A percentile compares a stretch with the other conserved stretches of the same genome.
phyloP scores from a whole-genome alignment of 2,329 filamentous ascomycete species.

The Penicillium hordei region DNA sequence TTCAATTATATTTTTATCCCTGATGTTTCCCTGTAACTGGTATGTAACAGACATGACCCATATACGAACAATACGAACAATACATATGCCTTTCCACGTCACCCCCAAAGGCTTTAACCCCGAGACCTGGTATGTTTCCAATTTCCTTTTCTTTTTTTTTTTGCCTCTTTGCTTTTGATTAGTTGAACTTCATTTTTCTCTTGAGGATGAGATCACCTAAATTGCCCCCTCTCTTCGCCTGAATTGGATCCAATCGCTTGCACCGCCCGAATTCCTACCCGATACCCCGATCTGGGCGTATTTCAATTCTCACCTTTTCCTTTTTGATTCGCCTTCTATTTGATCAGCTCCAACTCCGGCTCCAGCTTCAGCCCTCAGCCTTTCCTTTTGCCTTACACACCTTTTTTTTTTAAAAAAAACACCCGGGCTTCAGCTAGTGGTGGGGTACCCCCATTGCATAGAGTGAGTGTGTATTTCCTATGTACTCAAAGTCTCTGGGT shows the following conservation, averaged over 20 bases:
- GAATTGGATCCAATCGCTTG: conserved; percentile 23
- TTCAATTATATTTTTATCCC: neutral
- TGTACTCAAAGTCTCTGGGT: neutral
- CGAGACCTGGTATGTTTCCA: conserved; percentile 12
- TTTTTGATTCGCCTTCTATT: conserved; percentile 1
- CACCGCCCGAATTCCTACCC: conserved; percentile 24
- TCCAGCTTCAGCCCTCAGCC: conserved; percentile 11
- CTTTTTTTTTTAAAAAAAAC: neutral
- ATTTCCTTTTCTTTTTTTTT: conserved; percentile 13
- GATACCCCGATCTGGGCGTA: conserved; percentile 15
- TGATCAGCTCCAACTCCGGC: neutral
- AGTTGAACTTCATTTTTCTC: conserved; percentile 3
- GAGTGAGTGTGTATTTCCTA: neutral
- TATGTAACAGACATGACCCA: conserved; percentile 3
- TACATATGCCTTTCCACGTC: conserved; percentile 9
- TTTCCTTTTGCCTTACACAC: neutral
- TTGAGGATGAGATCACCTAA: conserved; percentile 21
- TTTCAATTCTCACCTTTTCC: conserved; percentile 2
- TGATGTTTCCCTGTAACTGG: conserved; percentile 2
- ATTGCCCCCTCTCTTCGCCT: conserved; percentile 19
- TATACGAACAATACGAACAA: conserved; percentile 7
- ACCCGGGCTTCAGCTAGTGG: neutral
- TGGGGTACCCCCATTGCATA: neutral
- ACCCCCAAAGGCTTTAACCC: conserved; percentile 5
- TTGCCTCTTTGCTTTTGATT: conserved; percentile 16